Evolutionary conservation across 805 yeast species (phyloP).

Genomic region (Candida golubevii): DNA sequence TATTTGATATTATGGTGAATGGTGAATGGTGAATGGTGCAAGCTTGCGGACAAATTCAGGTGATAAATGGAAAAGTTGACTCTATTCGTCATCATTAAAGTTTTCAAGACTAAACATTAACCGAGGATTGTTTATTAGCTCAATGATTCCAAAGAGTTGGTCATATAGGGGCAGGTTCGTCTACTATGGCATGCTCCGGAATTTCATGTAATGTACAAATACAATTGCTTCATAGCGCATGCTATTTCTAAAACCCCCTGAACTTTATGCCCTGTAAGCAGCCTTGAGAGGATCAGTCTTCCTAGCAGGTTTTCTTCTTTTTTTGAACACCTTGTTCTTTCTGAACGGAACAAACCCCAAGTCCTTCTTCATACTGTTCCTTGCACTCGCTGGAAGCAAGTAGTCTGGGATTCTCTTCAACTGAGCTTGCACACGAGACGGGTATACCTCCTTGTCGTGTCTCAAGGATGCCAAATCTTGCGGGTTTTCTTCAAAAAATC

Average conservation of each 20-base stretch:
- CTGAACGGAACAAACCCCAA: conserved; percentile 74
- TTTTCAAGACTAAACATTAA: too few species aligned
- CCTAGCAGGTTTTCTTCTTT: conserved; percentile 36
- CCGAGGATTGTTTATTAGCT: too few species aligned
- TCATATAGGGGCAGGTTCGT: too few species aligned
- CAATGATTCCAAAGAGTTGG: too few species aligned
- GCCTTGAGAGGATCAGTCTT: conserved; percentile 65
- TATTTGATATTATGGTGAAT: neutral
- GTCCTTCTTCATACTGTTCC: conserved; percentile 47
- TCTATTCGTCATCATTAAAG: too few species aligned
- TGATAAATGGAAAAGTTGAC: too few species aligned
- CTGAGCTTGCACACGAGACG: conserved; percentile 77
- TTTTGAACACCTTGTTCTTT: conserved; percentile 45
- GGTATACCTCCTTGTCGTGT: conserved; percentile 87
- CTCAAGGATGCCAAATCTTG: conserved; percentile 84
- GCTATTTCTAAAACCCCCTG: too few species aligned
- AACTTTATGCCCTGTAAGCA: conserved; percentile 11
- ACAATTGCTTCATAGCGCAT: too few species aligned
- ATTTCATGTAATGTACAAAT: too few species aligned
- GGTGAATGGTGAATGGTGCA: neutral
- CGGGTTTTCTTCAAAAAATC: conserved; percentile 96
- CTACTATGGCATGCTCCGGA: too few species aligned
- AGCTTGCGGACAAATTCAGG: too few species aligned
- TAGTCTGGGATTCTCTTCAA: conserved; percentile 91
- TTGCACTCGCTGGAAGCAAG: conserved; percentile 74